phyloP scores from a whole-genome alignment of 2,329 filamentous ascomycete genomes.

The Pleoardoris graminearum region DNA sequence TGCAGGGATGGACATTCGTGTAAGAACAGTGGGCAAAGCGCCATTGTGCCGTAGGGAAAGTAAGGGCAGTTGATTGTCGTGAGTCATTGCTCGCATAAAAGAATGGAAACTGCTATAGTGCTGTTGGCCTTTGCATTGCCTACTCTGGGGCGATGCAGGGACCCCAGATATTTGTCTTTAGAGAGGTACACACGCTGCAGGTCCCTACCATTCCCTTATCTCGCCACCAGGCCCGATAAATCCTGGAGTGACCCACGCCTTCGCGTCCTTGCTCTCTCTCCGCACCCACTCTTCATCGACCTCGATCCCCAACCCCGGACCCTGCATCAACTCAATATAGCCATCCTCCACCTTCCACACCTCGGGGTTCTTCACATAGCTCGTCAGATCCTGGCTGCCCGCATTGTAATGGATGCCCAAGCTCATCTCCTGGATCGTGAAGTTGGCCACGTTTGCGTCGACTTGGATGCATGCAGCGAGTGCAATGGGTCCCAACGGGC shows the following conservation, averaged over 20 bases:
- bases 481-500: slow-evolving; percentile 72
- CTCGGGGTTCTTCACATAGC: slow-evolving; percentile 66
- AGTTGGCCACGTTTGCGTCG: slow-evolving; percentile 61
- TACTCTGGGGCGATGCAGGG: too few relatives aligned
- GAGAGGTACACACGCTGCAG: too few relatives aligned
- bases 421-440: slow-evolving; percentile 78
- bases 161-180: too few relatives aligned
- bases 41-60: too few relatives aligned
- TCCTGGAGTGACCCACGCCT: slow-evolving; percentile 67
- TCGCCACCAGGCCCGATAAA: slow-evolving; percentile 70
- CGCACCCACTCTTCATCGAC: slow-evolving; percentile 69
- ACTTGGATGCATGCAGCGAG: slow-evolving; percentile 73
- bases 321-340: slow-evolving; percentile 63
- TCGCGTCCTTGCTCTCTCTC: slow-evolving; percentile 60
- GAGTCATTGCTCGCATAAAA: too few relatives aligned
- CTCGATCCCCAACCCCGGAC: slow-evolving; percentile 69
- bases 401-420: slow-evolving; percentile 78
- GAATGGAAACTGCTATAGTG: too few relatives aligned
- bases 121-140: too few relatives aligned
- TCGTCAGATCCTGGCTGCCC: slow-evolving; percentile 51
- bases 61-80: too few relatives aligned
- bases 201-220: slow-evolving; percentile 68
- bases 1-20: too few relatives aligned
- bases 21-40: too few relatives aligned
- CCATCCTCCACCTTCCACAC: slow-evolving; percentile 70